A percentile compares a stretch with the other conserved stretches of the same genome.
Conservation (phyloP, 2,329 filamentous ascomycete species). For the Exophiala dermatitidis region DNA sequence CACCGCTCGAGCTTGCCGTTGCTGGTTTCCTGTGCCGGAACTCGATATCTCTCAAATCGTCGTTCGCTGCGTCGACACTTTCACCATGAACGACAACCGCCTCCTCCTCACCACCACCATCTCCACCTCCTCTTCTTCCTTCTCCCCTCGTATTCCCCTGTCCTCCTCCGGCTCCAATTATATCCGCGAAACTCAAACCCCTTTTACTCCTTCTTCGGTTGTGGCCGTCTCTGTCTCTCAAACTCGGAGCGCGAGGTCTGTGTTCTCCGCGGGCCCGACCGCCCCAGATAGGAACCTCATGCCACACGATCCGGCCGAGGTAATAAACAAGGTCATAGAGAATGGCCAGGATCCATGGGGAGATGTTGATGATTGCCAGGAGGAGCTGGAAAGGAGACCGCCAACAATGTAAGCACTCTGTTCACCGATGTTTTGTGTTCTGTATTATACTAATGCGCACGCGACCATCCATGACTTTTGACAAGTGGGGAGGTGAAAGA, state of each 20-base stretch:
- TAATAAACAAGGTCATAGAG: conserved; percentile 59
- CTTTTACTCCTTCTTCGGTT: not conserved
- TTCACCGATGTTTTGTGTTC: too few species aligned
- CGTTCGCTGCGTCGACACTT: too few species aligned
- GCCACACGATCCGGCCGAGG: conserved; percentile 50
- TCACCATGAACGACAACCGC: too few species aligned
- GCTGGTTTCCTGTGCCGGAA: too few species aligned
- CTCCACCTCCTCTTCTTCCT: too few species aligned
- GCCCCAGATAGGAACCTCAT: conserved; percentile 54
- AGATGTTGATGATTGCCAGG: conserved; percentile 53
- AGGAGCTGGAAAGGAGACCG: conserved; percentile 44
- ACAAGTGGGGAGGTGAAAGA: too few species aligned
- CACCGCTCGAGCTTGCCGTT: too few species aligned
- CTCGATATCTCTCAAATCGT: too few species aligned
- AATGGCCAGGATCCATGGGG: conserved; percentile 56
- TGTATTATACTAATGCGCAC: too few species aligned
- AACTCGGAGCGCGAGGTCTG: conserved; percentile 54
- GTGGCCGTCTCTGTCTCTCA: conserved; percentile 40
- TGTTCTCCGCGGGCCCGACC: conserved; percentile 54
- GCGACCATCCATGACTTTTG: too few species aligned
- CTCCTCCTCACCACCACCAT: too few species aligned
- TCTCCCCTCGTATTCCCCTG: not conserved
- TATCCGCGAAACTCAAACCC: conserved; percentile 18
- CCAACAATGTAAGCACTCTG: too few species aligned
- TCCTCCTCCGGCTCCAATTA: conserved; percentile 5